phyloP scores from a whole-genome alignment of 2,329 filamentous ascomycete genomes.

The Cladosporium sp. region DNA sequence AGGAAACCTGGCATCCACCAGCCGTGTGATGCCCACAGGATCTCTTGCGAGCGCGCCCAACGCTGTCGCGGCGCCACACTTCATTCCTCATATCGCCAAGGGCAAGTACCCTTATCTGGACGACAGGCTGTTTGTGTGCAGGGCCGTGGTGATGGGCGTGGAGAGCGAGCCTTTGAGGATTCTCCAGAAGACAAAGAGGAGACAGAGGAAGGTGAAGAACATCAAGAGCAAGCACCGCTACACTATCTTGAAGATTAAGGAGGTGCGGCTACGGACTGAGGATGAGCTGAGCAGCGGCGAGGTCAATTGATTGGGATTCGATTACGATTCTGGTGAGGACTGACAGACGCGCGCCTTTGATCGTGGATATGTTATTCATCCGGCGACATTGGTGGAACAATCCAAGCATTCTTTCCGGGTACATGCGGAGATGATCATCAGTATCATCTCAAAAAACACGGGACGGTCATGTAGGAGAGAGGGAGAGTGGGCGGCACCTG shows the following conservation, averaged over 20 bases:
- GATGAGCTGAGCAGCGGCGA: slow-evolving; percentile 13
- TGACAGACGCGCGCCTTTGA: neutral
- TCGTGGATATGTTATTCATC: neutral
- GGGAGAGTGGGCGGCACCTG: neutral
- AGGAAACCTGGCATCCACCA: slow-evolving; percentile 29
- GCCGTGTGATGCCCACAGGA: slow-evolving; percentile 33
- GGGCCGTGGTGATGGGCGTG: slow-evolving; percentile 79
- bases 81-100: slow-evolving; percentile 44
- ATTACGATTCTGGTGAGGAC: neutral
- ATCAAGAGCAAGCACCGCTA: slow-evolving; percentile 89
- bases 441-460: neutral
- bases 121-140: slow-evolving; percentile 79
- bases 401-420: neutral
- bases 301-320: neutral
- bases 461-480: neutral
- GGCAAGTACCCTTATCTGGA: slow-evolving; percentile 64
- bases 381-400: neutral
- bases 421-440: neutral
- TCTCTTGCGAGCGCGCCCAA: slow-evolving; percentile 28
- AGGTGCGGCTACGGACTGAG: slow-evolving; percentile 66
- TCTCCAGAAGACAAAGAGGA: slow-evolving; percentile 64
- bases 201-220: slow-evolving; percentile 66
- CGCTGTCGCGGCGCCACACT: slow-evolving; percentile 36
- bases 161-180: slow-evolving; percentile 68
- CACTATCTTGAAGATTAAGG: slow-evolving; percentile 81